These are phyloP conservation scores for Kwoniella sp. DNA, from an alignment of 768 basidiomycete genomes.

Conservation along the genomic window DNA sequence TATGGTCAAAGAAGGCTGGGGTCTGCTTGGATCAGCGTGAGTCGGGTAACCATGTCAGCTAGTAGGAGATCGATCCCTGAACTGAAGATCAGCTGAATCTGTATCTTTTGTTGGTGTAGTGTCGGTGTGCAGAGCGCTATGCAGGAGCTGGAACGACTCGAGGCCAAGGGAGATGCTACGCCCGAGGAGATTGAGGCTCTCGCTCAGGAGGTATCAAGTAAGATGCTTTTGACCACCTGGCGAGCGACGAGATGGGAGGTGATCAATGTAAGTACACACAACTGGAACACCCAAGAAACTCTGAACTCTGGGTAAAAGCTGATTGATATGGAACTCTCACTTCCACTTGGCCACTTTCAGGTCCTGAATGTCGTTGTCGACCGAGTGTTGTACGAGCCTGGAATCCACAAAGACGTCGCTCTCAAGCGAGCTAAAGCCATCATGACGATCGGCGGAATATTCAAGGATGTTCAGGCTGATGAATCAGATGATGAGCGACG, in stretches of 20 bases:
- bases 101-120: constrained; percentile 47
- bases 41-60: constrained; percentile 52
- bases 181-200: constrained; percentile 83
- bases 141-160: constrained; percentile 88
- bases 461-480: constrained; percentile 81
- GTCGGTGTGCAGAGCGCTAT: constrained; percentile 77
- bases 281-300: too few relatives aligned
- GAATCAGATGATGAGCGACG: constrained; percentile 91
- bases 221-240: constrained; percentile 97
- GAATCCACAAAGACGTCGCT: constrained; percentile 69
- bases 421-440: constrained; percentile 86
- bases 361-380: constrained; percentile 67
- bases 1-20: constrained; percentile 94
- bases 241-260: constrained; percentile 95
- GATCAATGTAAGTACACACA: constrained; percentile 79
- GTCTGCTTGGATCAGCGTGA: constrained; percentile 91
- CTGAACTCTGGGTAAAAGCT: too few relatives aligned
- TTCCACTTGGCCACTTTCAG: too few relatives aligned
- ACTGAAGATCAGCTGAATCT: not conserved
- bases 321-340: too few relatives aligned
- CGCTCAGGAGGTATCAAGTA: constrained; percentile 91
- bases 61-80: too few relatives aligned
- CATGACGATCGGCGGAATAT: constrained; percentile 84
- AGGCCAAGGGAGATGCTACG: constrained; percentile 80
- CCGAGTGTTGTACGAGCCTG: constrained; percentile 77